Percentiles rank a stretch among this genome's conserved stretches.
Conservation (phyloP, 2,329 filamentous ascomycete species). For the Biscogniauxia marginata region DNA sequence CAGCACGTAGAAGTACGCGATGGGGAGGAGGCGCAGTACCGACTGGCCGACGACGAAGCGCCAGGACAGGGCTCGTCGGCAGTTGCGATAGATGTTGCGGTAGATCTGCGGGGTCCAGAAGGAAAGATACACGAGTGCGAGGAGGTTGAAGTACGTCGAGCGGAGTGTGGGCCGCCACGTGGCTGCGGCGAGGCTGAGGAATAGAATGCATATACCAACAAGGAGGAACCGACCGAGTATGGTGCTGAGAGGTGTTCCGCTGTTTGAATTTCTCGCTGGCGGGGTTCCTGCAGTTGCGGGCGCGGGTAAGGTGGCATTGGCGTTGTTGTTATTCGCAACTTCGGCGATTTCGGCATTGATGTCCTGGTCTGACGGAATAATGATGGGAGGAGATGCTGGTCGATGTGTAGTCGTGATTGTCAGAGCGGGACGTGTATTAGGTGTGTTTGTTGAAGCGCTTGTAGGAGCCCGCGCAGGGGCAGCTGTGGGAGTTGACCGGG, state of each 20-base stretch:
- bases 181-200: slow-evolving; percentile 58
- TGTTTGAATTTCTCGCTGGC: slow-evolving; percentile 27
- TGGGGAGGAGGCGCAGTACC: slow-evolving; percentile 71
- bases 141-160: slow-evolving; percentile 56
- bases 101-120: slow-evolving; percentile 92
- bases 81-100: slow-evolving; percentile 87
- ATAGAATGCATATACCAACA: slow-evolving; percentile 52
- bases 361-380: slow-evolving; percentile 64
- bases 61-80: slow-evolving; percentile 87
- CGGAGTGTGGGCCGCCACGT: slow-evolving; percentile 59
- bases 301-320: slow-evolving; percentile 29
- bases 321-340: slow-evolving; percentile 26
- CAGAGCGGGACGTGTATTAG: slow-evolving; percentile 22
- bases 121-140: slow-evolving; percentile 77
- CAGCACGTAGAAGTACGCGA: slow-evolving; percentile 82
- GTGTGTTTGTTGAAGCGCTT: slow-evolving; percentile 22
- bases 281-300: slow-evolving; percentile 30
- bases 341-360: slow-evolving; percentile 59
- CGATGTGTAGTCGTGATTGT: slow-evolving; percentile 20
- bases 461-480: slow-evolving; percentile 11
- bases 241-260: slow-evolving; percentile 47
- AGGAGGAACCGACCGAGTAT: slow-evolving; percentile 59
- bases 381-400: slow-evolving; percentile 46
- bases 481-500: slow-evolving; percentile 16
- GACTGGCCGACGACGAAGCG: slow-evolving; percentile 86